Evolutionary conservation across 768 basidiomycete genomes (phyloP).

Genomic region (Auricularia cornea): DNA sequence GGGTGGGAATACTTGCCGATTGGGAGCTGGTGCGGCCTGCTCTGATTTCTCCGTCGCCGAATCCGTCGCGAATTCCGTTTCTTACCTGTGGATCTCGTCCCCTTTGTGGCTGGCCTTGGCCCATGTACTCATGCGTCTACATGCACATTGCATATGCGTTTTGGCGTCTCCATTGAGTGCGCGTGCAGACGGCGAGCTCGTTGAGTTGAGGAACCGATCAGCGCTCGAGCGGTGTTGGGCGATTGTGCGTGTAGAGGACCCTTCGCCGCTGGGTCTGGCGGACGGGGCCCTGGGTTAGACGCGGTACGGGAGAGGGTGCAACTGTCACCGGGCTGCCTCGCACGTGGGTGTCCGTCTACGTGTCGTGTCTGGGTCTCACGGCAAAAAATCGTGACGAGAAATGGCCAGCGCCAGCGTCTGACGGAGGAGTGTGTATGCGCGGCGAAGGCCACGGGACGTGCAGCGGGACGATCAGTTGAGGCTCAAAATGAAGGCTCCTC

Average conservation of each 20-base stretch:
- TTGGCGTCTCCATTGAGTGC: neutral
- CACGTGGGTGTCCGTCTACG: too few relatives aligned
- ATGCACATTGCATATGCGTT: conserved; percentile 1
- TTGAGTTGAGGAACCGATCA: too few relatives aligned
- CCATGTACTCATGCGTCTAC: neutral
- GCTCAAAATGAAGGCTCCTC: neutral
- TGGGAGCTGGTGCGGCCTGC: conserved; percentile 72
- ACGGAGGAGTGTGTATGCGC: neutral
- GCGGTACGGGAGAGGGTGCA: too few relatives aligned
- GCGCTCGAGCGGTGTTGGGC: too few relatives aligned
- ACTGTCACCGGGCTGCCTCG: too few relatives aligned
- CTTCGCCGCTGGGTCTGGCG: too few relatives aligned
- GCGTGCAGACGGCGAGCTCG: too few relatives aligned
- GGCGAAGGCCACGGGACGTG: neutral
- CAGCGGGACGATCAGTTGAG: neutral
- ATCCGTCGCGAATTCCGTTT: neutral
- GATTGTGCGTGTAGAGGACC: too few relatives aligned
- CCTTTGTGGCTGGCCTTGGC: neutral
- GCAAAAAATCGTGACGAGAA: neutral
- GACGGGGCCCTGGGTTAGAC: too few relatives aligned
- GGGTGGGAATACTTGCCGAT: conserved; percentile 54
- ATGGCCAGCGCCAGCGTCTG: neutral
- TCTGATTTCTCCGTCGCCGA: neutral
- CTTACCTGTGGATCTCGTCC: neutral
- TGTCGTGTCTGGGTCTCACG: too few relatives aligned